Evolutionary conservation across 768 basidiomycete genomes (phyloP), one percentile per base, ranked within the genome.

Genomic region (Amanita phalloides): DNA sequence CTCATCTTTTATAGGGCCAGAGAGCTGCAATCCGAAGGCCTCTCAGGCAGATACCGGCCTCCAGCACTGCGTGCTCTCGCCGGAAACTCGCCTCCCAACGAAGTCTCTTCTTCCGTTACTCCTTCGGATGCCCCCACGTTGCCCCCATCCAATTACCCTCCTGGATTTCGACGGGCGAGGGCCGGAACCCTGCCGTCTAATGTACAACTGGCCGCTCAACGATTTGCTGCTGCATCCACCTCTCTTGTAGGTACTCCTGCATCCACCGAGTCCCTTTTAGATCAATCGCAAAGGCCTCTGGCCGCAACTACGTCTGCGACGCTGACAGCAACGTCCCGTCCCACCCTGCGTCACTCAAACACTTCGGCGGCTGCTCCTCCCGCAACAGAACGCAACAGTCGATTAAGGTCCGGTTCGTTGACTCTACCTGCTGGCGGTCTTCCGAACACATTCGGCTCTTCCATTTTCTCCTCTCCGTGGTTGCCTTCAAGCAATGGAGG

Each of bases 131-230:
- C 70, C 60, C 66, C 75, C 57, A 65, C 73, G 54, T 61, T 84
- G 62, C 80, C 87, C 60, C 75, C 84, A 57, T 81, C 83, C 65
- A 86, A 81, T 70, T 88, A 81, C 66, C 86, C 89, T 55, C 75
- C 86, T 51, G 88, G 90, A 55, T 95, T 92, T 66, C 82, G 90
- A 71, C 83, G 93, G 75, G 90, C 92, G 63, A 84, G 93, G 82
- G 95, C 94, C 58, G 95, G 93, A 53, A 97, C 94, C 75, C 80
- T 97, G 62, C 94, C 94, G 70, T 95, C 93, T 59, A 94, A 94
- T 66, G 85, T 95, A 49, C 85, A 87, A 62, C 82, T 91, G 59
- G 87, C 86, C 53, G 84, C 90, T 48, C 86, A 90, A 66, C 80
- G 84, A 53, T 90, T 81, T 67, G 84, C 83, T 26, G 82, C 84